These are phyloP conservation scores for Fusarium liriodendri DNA, from an alignment of 2,329 filamentous ascomycete genomes.

Conservation along the genomic window DNA sequence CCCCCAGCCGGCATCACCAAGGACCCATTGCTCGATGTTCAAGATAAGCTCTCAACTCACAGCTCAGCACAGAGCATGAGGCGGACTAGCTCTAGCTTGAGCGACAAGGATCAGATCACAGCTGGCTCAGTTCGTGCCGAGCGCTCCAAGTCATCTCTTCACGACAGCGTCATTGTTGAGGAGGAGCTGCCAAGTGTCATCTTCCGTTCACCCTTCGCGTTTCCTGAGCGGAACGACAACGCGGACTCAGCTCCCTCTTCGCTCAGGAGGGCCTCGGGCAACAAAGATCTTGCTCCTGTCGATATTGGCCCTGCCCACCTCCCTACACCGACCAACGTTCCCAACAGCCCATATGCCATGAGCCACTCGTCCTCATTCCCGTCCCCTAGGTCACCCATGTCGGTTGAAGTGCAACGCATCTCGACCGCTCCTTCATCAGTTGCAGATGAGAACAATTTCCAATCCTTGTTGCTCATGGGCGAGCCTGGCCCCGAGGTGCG, in stretches of 20 bases:
- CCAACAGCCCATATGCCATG: slow-evolving; percentile 74
- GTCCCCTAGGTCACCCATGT: slow-evolving; percentile 76
- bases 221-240: slow-evolving; percentile 48
- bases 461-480: slow-evolving; percentile 74
- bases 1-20: slow-evolving; percentile 44
- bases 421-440: slow-evolving; percentile 81
- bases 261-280: slow-evolving; percentile 53
- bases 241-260: slow-evolving; percentile 59
- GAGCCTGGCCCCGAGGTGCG: slow-evolving; percentile 79
- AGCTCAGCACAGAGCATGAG: slow-evolving; percentile 47
- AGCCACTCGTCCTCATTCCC: slow-evolving; percentile 74
- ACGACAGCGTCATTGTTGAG: slow-evolving; percentile 63
- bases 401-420: slow-evolving; percentile 77
- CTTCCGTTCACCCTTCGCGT: slow-evolving; percentile 52
- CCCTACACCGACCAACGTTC: slow-evolving; percentile 57
- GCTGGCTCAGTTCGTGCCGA: slow-evolving; percentile 56
- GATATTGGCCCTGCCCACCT: slow-evolving; percentile 61
- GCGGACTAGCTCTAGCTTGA: slow-evolving; percentile 60
- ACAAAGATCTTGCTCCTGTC: slow-evolving; percentile 61
- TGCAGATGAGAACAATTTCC: slow-evolving; percentile 76
- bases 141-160: slow-evolving; percentile 61
- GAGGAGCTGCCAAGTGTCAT: slow-evolving; percentile 59
- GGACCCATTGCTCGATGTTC: slow-evolving; percentile 38
- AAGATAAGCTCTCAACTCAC: slow-evolving; percentile 37
- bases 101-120: slow-evolving; percentile 49